Evolutionary conservation across 305 asterid species (phyloP).

Genomic region (Fraxinus platypoda): DNA sequence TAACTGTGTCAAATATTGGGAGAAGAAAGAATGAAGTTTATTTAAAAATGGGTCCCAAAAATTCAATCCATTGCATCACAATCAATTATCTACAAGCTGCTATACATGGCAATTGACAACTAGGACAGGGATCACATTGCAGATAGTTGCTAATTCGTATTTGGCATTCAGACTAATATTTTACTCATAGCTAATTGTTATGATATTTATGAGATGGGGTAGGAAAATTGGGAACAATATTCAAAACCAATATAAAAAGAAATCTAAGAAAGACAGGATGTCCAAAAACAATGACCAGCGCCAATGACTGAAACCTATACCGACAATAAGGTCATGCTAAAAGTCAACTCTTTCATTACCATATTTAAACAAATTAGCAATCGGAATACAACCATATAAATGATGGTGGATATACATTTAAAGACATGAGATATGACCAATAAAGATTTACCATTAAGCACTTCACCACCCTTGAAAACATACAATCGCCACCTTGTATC

Average conservation of each 20-base stretch:
- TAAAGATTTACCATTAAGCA: conserved; percentile 64
- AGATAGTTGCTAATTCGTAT: not conserved
- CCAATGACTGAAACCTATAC: not conserved
- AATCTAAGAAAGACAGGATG: not conserved
- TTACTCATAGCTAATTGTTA: not conserved
- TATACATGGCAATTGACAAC: not conserved
- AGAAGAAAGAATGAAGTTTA: not conserved
- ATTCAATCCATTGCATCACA: not conserved
- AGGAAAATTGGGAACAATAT: not conserved
- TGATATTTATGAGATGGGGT: not conserved
- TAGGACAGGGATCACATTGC: not conserved
- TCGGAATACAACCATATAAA: not conserved
- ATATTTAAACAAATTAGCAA: not conserved
- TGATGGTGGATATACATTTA: conserved; percentile 17
- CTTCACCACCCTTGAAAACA: conserved; percentile 95
- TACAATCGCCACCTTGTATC: conserved; percentile 87
- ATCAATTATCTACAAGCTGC: not conserved
- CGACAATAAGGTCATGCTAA: not conserved
- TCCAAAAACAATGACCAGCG: not conserved
- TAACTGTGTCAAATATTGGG: not conserved
- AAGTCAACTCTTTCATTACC: not conserved
- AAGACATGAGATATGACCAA: conserved; percentile 7
- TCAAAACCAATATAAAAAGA: not conserved
- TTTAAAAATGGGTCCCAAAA: not conserved
- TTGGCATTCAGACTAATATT: not conserved